Base-by-base conservation (phyloP, 2,329 filamentous ascomycete species). In the Sarocladium kiliense region DNA sequence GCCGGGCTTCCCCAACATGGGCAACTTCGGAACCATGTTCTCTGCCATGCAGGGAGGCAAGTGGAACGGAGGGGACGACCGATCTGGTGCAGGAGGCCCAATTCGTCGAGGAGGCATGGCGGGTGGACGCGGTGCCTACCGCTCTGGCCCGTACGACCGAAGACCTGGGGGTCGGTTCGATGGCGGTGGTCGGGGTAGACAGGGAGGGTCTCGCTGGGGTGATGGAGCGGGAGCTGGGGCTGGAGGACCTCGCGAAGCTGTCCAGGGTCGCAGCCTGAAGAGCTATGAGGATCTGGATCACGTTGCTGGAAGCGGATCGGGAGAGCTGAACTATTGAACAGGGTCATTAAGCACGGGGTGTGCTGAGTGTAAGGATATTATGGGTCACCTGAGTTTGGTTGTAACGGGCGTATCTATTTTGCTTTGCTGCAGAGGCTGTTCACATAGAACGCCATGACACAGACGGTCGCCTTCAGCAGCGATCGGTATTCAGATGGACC, bases 241-340 rank as follows among this genome's bases (percentile, higher is more conserved):
- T 2, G 87, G 92, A 58, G 92, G 91, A 0, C 93, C 94, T 19
- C 83, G 89, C 19, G 92, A 97, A 71, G 93, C 94, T 11, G 91
- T 96, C 1, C 90, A 95, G 62, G 94, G 94, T 4, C 84, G 94
- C 56, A 96, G 89, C 58, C 75, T 99, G 61, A 96, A 96, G 80
- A 97, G 91, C 70, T 99, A 99, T 68, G 95, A 99, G 71, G 94
- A 99, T 68, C 77, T 99, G 23, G 94, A 99, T 74, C 93, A 95
- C 45, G 87, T 88, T 56, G 85, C 85, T 36, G 84, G 86, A 14
- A 78, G 82, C 34, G 89, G 87, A 39, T 85, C 87, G 39, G 88
- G 89, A 26, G 93, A 97, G 74, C 76, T 97, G 65, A 95, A 97
- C 72, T 97, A 97, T 68, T 97, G 80, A 53, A 68, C 44, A 37